Conservation (phyloP, 768 basidiomycete genomes). For the Suillus brevipes region DNA sequence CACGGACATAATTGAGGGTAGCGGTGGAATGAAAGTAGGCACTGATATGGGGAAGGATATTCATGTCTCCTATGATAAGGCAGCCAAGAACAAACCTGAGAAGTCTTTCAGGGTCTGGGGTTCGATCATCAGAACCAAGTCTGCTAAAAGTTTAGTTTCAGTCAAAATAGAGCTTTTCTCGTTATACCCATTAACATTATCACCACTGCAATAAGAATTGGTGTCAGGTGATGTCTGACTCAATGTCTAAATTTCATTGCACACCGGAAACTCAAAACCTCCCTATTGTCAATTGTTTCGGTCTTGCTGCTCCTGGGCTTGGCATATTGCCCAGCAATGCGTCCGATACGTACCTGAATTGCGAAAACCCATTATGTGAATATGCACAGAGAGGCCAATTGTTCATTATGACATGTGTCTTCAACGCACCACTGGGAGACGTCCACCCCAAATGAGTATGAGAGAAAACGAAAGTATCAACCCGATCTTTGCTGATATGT, state of each 20-base stretch:
- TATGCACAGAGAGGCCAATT: not conserved
- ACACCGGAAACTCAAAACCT: conserved; percentile 87
- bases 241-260: not conserved
- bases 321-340: conserved; percentile 96
- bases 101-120: conserved; percentile 87
- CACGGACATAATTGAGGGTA: conserved; percentile 90
- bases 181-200: conserved; percentile 87
- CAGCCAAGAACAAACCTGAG: conserved; percentile 53
- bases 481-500: conserved; percentile 85
- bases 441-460: conserved; percentile 91
- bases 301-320: conserved; percentile 87
- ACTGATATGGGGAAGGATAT: conserved; percentile 39
- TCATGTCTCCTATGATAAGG: conserved; percentile 1
- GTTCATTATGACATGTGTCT: conserved; percentile 3
- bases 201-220: conserved; percentile 58
- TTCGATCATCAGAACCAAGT: conserved; percentile 73
- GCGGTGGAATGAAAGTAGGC: conserved; percentile 96
- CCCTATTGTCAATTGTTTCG: conserved; percentile 72
- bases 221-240: conserved; percentile 1
- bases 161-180: not conserved
- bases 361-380: conserved; percentile 7
- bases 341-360: conserved; percentile 71
- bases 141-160: conserved; percentile 34
- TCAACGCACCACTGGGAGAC: conserved; percentile 80
- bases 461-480: conserved; percentile 94